Evolutionary conservation across 352 stramenopile genomes (phyloP), one percentile per base, ranked within the genome.

Genomic region (Plasmopara muralis): DNA sequence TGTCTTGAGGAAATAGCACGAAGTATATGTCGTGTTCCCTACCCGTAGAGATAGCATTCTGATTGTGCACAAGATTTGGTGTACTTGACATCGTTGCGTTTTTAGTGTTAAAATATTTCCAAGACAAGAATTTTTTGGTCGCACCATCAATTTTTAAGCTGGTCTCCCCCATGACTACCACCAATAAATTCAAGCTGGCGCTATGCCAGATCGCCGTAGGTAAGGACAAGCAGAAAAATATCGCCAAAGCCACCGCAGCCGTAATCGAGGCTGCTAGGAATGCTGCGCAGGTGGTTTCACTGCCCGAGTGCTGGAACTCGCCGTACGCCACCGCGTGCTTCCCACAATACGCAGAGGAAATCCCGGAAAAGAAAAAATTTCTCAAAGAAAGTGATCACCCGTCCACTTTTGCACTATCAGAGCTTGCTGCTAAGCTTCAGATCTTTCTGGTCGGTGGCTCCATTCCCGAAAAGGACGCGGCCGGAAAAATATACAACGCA

Each of bases 301-400:
- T 98, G 41, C 93, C 94, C 18, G 94, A 98, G 70, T 97, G 89
- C 77, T 98, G 89, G 83, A 98, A 98, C 78, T 96, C 87, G 52
- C 91, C 95, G 30, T 99, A 99, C 77, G 93, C 96, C 25, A 99
- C 96, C 20, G 73, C 85, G 28, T 96, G 89, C 8, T 99, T 99
- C 78, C 87, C 87, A 33, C 77, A 97, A 47, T 99, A 99, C 70
- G 95, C 97, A 2, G 97, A 99, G 71, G 64, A 77, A 41, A 93
- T 99, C 57, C 96, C 97, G 5, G 55, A 76, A 1, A 61, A 62
- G 34, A 81, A 79, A 51, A 61, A 46, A n/a, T 44, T 62, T 76
- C 67, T 88, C 28, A 70, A 78, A 40, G 66, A 71, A 43, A 58
- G 57, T 41, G 72, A 76, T 35, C 81, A 96, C 53, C 83, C 87